phyloP scores from a whole-genome alignment of 83 land plant genomes.

The Picea mariana region DNA sequence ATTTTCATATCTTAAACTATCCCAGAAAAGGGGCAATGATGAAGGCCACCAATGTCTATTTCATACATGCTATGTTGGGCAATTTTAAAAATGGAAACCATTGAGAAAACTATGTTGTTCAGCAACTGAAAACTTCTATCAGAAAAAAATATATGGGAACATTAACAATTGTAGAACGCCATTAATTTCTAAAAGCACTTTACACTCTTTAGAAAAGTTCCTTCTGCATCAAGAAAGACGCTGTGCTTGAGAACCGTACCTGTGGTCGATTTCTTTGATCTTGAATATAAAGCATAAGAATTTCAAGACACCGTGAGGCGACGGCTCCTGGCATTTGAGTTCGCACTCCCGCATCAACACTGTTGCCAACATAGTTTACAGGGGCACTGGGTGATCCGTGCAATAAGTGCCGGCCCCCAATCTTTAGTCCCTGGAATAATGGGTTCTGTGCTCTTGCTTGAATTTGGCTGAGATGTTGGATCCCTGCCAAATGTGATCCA shows the following conservation, averaged over 20 bases:
- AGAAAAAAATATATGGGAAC: no score
- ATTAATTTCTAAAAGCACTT: no score
- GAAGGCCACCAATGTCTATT: no score
- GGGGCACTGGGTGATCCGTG: constrained; percentile 6
- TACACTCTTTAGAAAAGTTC: no score
- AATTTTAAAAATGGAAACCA: no score
- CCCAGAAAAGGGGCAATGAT: no score
- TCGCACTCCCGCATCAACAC: neutral
- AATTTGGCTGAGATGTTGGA: neutral
- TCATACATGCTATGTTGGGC: no score
- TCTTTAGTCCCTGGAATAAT: constrained; percentile 6
- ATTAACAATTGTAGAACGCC: no score
- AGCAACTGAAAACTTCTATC: no score
- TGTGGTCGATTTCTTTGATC: neutral
- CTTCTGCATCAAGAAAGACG: neutral
- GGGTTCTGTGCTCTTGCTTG: constrained; percentile 10
- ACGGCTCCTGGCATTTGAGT: constrained; percentile 4
- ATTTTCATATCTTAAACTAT: no score
- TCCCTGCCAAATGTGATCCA: constrained; percentile 9
- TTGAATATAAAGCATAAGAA: constrained; percentile 8
- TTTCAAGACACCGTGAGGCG: neutral
- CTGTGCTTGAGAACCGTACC: neutral
- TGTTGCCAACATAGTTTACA: no score
- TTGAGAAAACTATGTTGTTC: no score
- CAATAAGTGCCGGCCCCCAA: constrained; percentile 6